These are phyloP conservation scores for Aspergillus pseudoterreus DNA, from an alignment of 2,329 filamentous ascomycete species.

Conservation along the genomic window DNA sequence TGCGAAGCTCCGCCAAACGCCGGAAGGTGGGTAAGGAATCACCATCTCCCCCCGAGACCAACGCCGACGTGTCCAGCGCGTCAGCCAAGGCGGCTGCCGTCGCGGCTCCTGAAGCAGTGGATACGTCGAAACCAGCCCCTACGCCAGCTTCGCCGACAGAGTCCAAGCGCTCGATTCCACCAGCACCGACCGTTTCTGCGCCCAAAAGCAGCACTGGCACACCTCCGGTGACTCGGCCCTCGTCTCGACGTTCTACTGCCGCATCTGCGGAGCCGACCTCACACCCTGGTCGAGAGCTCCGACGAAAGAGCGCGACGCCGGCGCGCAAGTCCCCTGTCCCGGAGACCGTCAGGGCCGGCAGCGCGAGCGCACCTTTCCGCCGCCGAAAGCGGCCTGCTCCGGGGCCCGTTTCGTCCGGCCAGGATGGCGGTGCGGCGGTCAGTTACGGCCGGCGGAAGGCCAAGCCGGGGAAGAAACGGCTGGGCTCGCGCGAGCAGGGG, in stretches of 20 bases:
- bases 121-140: conserved; percentile 16
- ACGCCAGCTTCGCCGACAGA: conserved; percentile 20
- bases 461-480: conserved; percentile 45
- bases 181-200: neutral
- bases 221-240: conserved; percentile 30
- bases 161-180: conserved; percentile 20
- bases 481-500: conserved; percentile 38
- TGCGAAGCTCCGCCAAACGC: conserved; percentile 33
- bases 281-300: conserved; percentile 29
- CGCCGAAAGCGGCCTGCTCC: conserved; percentile 59
- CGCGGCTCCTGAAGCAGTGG: conserved; percentile 16
- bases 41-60: conserved; percentile 21
- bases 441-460: conserved; percentile 58
- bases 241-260: conserved; percentile 29
- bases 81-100: conserved; percentile 27
- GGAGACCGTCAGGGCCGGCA: conserved; percentile 39
- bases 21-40: conserved; percentile 34
- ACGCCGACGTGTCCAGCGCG: conserved; percentile 28
- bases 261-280: conserved; percentile 23
- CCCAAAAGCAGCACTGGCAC: conserved; percentile 14
- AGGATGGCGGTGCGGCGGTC: conserved; percentile 59
- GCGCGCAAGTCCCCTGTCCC: conserved; percentile 37
- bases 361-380: conserved; percentile 33
- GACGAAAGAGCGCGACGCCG: conserved; percentile 42
- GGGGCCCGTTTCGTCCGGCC: conserved; percentile 55